Evolutionary conservation across 441 rosid species (phyloP).

Genomic region (Adansonia madagascariensis): DNA sequence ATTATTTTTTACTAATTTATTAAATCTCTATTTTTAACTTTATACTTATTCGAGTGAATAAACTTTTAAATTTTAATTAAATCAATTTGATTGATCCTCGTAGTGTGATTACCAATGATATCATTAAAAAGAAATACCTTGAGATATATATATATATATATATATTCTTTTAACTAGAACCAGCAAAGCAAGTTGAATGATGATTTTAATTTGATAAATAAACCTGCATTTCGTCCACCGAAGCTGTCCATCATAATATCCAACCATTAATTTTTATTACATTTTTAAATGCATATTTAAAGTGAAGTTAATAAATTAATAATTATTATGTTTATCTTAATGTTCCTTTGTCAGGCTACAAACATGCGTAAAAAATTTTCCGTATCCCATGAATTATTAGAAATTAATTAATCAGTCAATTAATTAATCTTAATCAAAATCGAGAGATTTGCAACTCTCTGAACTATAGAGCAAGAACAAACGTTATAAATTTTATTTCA

Average conservation of each 20-base stretch:
- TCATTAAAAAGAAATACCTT: too few species aligned
- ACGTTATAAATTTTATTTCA: too few species aligned
- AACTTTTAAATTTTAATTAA: too few species aligned
- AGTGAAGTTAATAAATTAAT: not conserved
- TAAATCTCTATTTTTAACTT: too few species aligned
- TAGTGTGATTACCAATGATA: too few species aligned
- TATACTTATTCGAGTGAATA: too few species aligned
- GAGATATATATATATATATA: too few species aligned
- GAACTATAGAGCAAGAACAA: too few species aligned
- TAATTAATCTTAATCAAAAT: not conserved
- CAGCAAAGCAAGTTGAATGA: not conserved
- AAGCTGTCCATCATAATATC: not conserved
- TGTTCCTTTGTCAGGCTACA: constrained; percentile 14
- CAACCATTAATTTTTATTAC: not conserved
- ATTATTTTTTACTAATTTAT: too few species aligned
- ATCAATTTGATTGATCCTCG: too few species aligned
- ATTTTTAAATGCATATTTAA: not conserved
- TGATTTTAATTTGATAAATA: not conserved
- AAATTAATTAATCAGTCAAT: not conserved
- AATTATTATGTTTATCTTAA: not conserved
- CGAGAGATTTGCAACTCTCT: not conserved
- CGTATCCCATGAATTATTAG: not conserved
- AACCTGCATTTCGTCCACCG: too few species aligned
- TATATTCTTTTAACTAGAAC: too few species aligned
- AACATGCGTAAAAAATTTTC: not conserved